phyloP scores from a whole-genome alignment of 2,329 filamentous ascomycete species.

The Claviceps africana region DNA sequence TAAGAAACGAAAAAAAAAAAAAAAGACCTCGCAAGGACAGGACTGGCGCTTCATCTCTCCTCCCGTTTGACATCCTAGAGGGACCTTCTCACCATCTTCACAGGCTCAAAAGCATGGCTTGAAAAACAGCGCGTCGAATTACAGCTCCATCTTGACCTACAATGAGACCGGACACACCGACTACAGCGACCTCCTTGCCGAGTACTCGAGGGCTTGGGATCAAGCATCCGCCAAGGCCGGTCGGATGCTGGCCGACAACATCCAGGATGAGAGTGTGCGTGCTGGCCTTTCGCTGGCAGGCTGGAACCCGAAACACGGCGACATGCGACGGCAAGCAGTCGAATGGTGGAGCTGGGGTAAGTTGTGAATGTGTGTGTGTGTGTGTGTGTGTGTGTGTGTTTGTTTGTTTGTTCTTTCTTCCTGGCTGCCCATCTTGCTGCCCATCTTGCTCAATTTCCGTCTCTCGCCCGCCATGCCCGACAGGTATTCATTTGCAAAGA shows the following conservation, averaged over 20 bases:
- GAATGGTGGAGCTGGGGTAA: slow-evolving; percentile 41
- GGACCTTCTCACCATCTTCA: not conserved
- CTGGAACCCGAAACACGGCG: slow-evolving; percentile 42
- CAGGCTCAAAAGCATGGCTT: slow-evolving; percentile 42
- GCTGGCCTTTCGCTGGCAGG: slow-evolving; percentile 44
- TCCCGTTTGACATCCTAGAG: not conserved
- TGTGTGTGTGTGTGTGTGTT: too few relatives aligned
- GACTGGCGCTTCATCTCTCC: not conserved
- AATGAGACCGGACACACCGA: slow-evolving; percentile 41
- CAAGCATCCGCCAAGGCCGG: slow-evolving; percentile 39
- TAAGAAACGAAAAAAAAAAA: slow-evolving; percentile 5
- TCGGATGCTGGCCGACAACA: slow-evolving; percentile 39
- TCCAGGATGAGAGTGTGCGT: slow-evolving; percentile 47
- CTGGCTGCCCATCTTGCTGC: not conserved
- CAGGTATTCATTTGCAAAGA: too few relatives aligned
- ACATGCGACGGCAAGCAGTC: slow-evolving; percentile 42
- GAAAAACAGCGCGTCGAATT: slow-evolving; percentile 43
- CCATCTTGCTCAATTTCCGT: too few relatives aligned
- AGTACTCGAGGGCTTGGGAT: slow-evolving; percentile 32
- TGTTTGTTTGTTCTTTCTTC: not conserved
- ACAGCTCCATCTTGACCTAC: slow-evolving; percentile 43
- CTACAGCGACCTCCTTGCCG: slow-evolving; percentile 34
- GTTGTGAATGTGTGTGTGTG: not conserved
- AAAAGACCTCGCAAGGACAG: not conserved
- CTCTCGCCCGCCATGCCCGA: too few relatives aligned